These are phyloP conservation scores for Tuber calosporum DNA, from an alignment of 495 filamentous ascomycete genomes.

Conservation along the genomic window DNA sequence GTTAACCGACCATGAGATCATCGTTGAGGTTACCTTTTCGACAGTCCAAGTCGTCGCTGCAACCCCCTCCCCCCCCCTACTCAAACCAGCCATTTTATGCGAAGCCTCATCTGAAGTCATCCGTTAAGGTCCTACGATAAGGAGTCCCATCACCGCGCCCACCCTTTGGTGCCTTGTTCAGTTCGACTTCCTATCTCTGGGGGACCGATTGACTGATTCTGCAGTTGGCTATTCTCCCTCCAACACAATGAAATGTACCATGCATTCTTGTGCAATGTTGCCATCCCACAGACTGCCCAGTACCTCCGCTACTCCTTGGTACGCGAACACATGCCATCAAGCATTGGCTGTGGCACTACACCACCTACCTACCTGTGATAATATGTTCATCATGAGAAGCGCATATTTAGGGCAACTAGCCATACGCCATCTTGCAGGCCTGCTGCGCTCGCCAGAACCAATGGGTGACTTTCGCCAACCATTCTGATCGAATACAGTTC, in stretches of 20 bases:
- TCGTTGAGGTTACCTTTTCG: not conserved
- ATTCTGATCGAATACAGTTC: not conserved
- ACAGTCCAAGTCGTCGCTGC: not conserved
- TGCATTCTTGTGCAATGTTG: not conserved
- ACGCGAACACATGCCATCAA: not conserved
- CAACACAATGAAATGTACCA: not conserved
- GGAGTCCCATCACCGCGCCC: not conserved
- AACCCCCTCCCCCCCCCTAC: too few species aligned
- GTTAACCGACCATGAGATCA: constrained; percentile 1
- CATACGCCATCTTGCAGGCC: not conserved
- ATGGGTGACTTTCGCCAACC: not conserved
- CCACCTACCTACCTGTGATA: not conserved
- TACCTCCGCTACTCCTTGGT: too few species aligned
- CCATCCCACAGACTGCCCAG: not conserved
- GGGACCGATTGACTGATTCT: not conserved
- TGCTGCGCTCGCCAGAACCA: not conserved
- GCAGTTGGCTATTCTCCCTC: not conserved
- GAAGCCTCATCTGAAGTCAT: constrained; percentile 1
- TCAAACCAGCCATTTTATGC: constrained; percentile 1
- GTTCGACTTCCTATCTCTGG: not conserved
- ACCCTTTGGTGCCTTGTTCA: not conserved
- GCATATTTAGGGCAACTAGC: not conserved
- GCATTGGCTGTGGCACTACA: not conserved
- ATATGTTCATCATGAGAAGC: not conserved
- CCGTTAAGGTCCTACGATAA: not conserved